Base-by-base conservation (phyloP, 345 rosid species). In the Eucalyptus tenuipes region DNA sequence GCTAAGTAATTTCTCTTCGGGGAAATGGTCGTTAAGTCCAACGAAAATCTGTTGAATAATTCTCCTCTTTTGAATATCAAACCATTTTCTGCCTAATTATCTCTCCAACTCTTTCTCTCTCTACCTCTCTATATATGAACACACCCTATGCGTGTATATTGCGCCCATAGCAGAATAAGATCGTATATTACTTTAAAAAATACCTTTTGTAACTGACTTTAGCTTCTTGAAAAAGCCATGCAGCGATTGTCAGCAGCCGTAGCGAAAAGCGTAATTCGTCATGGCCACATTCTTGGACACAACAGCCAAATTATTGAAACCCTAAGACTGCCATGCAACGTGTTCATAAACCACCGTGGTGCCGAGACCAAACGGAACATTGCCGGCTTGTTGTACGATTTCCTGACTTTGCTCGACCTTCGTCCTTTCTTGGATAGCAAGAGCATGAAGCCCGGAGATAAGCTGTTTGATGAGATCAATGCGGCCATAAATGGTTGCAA, bases 321-420 rank as follows among this genome's bases (percentile, higher is more conserved):
- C 85, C 55, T 49, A 37, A 66, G 47, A 85, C 90, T 89, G 49
- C 87, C 92, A 1, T 95, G 94, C 79, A 96, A 96, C 45, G 93
- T 97, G 13, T 97, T 97, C 94, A 97, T 97, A 66, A 96, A 92
- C 57, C 99, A 96, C 75, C 93, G 99, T 1, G 96, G 98, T 4
- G 92, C 87, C 12, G 99, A 96, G 48, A 97, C 99, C 2, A 96
- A 96, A 90, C 93, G 95, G 87, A 96, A 94, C 33, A 89, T 97
- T 81, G 92, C 99, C 0, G 96, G 98, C 7, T 88, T 97, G 87
- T 89, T 97, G 3, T 93, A 92, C 17, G 92, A 94, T 64, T 94
- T 93, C 87, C 92, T 97, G 27, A 90, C 81, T 10, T 81, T 93
- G 85, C 86, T 92, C 44, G 87, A 93, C 81, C 86, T 93, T 11